Percentiles rank a stretch among this genome's conserved stretches.
Conservation (phyloP, 768 basidiomycete species). For the Russula earlei region DNA sequence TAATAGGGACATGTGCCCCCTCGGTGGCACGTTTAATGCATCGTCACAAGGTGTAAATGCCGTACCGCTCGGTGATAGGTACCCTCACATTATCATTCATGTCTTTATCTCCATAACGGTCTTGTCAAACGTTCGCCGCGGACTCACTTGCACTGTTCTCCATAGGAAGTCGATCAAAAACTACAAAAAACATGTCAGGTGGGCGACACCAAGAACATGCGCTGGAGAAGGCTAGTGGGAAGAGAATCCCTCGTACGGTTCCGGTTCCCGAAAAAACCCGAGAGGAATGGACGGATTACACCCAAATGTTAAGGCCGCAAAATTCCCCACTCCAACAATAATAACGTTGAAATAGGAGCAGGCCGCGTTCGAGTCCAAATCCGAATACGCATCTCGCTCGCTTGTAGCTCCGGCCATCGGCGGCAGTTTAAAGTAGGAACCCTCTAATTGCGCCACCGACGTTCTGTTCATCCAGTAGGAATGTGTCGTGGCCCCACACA, state of each 20-base stretch:
- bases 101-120: not conserved
- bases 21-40: too few relatives aligned
- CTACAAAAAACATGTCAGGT: not conserved
- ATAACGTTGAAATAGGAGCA: not conserved
- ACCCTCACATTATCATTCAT: not conserved
- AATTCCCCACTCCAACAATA: not conserved
- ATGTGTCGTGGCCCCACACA: conserved; percentile 99
- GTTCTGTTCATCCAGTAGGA: conserved; percentile 84
- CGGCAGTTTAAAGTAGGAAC: conserved; percentile 49
- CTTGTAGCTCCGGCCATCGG: not conserved
- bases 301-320: not conserved
- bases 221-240: not conserved
- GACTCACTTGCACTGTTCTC: not conserved
- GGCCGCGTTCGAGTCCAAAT: not conserved
- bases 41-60: not conserved
- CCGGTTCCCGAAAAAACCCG: not conserved
- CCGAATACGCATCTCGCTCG: too few relatives aligned
- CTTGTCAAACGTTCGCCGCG: not conserved
- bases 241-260: not conserved
- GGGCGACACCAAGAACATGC: not conserved
- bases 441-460: conserved; percentile 89
- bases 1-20: too few relatives aligned
- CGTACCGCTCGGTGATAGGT: not conserved
- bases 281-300: not conserved
- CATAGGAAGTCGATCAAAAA: not conserved